Conservation (phyloP, 768 basidiomycete genomes). For the Suillus plorans region DNA sequence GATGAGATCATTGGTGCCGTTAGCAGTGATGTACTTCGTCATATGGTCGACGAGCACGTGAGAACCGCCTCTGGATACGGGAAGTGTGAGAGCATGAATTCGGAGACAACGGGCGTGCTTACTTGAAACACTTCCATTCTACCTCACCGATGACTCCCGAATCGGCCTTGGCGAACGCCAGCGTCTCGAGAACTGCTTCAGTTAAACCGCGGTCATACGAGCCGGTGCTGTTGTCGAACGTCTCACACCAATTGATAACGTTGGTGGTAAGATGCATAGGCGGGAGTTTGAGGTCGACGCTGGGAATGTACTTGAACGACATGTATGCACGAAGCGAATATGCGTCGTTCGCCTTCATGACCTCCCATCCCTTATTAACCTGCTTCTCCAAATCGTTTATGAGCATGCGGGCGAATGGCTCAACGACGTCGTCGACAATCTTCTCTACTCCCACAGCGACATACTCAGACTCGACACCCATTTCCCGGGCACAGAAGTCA, state of each 20-base stretch:
- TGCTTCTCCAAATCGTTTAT: constrained; percentile 21
- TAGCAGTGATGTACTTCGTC: constrained; percentile 13
- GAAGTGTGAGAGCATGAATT: not conserved
- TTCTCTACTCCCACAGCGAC: constrained; percentile 18
- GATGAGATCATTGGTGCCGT: constrained; percentile 12
- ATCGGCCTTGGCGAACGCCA: constrained; percentile 22
- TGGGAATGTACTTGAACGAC: constrained; percentile 8
- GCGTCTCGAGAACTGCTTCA: constrained; percentile 32
- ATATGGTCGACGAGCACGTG: constrained; percentile 25
- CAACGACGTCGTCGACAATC: constrained; percentile 18
- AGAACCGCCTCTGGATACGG: constrained; percentile 21
- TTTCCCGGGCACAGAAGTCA: constrained; percentile 13
- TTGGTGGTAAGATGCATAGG: not conserved
- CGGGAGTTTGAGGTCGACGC: not conserved
- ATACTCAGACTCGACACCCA: constrained; percentile 9
- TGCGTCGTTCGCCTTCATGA: constrained; percentile 22
- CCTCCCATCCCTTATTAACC: constrained; percentile 18
- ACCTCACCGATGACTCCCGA: constrained; percentile 12
- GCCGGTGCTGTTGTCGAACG: constrained; percentile 30
- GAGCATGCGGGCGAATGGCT: constrained; percentile 18
- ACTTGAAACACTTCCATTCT: constrained; percentile 33
- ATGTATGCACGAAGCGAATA: constrained; percentile 29
- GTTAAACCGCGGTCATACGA: constrained; percentile 35
- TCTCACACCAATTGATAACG: constrained; percentile 20
- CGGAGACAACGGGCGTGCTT: constrained; percentile 8